A percentile compares a stretch with the other conserved stretches of the same genome.
These are phyloP conservation scores for Fraxinus paxiana DNA, from an alignment of 305 asterid genomes.

Conservation along the genomic window DNA sequence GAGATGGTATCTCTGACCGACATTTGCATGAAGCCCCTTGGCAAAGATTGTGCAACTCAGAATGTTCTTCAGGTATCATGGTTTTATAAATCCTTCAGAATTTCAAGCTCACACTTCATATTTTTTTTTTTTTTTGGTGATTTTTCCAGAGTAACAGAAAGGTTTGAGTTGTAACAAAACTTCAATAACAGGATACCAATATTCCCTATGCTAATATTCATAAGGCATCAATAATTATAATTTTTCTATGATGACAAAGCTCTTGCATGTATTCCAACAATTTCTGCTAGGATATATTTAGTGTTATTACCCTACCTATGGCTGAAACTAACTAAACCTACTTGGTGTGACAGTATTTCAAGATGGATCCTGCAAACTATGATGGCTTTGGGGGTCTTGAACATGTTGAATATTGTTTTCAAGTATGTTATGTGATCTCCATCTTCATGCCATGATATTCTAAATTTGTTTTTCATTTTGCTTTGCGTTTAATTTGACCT, in stretches of 20 bases:
- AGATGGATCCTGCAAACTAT: slow-evolving; percentile 77
- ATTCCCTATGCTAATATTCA: not conserved
- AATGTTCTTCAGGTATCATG: slow-evolving; percentile 84
- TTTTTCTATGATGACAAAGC: not conserved
- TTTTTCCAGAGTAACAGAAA: not conserved
- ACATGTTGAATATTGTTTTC: slow-evolving; percentile 84
- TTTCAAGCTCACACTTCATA: not conserved
- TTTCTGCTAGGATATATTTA: not conserved
- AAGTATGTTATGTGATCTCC: slow-evolving; percentile 44
- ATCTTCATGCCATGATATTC: slow-evolving; percentile 21
- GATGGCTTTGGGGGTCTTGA: slow-evolving; percentile 75
- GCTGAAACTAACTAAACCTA: slow-evolving; percentile 18
- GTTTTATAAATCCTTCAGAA: not conserved
- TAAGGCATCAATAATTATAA: not conserved
- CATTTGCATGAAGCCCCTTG: slow-evolving; percentile 99
- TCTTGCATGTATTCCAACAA: not conserved
- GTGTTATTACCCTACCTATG: not conserved
- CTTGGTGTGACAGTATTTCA: slow-evolving; percentile 65
- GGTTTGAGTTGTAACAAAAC: not conserved
- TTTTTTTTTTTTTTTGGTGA: not conserved
- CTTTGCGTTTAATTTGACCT: slow-evolving; percentile 8
- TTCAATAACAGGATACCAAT: not conserved
- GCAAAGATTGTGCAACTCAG: slow-evolving; percentile 96
- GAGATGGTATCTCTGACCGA: slow-evolving; percentile 77
- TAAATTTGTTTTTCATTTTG: not conserved